A percentile compares a stretch with the other conserved stretches of the same genome.
Conservation (phyloP, 352 stramenopile genomes). For the Globisporangium cederbergense region DNA sequence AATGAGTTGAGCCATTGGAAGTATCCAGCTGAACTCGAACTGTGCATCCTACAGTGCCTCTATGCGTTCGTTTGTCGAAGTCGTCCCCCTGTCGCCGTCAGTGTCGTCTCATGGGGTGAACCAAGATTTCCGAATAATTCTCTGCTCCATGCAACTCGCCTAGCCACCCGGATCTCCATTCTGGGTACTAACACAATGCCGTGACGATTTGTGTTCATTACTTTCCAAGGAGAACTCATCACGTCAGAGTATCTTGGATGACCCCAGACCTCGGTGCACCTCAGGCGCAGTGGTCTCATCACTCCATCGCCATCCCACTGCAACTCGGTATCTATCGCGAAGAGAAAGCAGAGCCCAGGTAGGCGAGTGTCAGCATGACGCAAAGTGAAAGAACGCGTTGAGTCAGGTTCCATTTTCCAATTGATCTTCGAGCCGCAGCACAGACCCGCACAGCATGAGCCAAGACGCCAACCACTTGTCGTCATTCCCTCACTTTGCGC, state of each 20-base stretch:
- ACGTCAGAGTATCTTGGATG: neutral
- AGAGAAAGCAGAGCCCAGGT: no score
- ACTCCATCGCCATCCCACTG: no score
- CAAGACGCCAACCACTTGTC: neutral
- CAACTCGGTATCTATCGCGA: neutral
- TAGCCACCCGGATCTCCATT: neutral
- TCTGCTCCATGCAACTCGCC: neutral
- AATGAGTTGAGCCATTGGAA: no score
- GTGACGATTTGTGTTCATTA: neutral
- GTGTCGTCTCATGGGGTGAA: neutral
- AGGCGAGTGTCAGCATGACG: no score
- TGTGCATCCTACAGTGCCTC: no score
- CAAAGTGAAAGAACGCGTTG: neutral
- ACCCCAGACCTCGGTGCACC: neutral
- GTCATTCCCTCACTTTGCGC: slow-evolving; percentile 9
- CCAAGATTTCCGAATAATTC: neutral
- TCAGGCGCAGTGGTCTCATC: neutral
- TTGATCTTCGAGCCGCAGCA: no score
- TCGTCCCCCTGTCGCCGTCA: neutral
- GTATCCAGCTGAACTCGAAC: no score
- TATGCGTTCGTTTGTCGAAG: no score
- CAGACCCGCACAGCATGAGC: neutral
- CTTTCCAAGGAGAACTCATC: no score
- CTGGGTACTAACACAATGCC: no score
- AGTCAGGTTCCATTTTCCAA: no score